Conservation (phyloP, 2,329 filamentous ascomycete genomes). For the Chrysoporthe austroafricana region DNA sequence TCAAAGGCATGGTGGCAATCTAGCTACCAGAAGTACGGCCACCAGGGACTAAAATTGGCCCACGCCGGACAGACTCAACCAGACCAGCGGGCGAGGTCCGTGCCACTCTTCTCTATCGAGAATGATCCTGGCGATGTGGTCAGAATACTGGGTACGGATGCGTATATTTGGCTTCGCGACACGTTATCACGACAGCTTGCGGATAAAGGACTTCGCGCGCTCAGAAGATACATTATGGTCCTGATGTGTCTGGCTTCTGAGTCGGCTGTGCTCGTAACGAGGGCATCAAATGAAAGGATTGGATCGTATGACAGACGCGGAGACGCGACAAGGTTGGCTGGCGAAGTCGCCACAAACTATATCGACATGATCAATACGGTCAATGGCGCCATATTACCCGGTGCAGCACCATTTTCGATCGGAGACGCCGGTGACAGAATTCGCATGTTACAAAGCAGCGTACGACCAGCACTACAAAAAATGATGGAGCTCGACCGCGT, state of each 20-base stretch:
- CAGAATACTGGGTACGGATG: neutral
- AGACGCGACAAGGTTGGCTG: neutral
- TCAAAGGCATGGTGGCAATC: slow-evolving; percentile 4
- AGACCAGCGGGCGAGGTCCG: neutral
- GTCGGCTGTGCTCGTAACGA: neutral
- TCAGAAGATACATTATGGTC: neutral
- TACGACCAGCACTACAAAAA: neutral
- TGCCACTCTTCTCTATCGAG: neutral
- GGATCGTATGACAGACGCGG: neutral
- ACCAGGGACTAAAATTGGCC: neutral
- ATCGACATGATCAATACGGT: neutral
- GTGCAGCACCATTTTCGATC: neutral
- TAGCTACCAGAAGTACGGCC: neutral
- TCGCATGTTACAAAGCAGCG: neutral
- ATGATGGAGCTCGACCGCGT: slow-evolving; percentile 1
- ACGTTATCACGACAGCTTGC: neutral
- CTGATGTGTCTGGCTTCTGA: neutral
- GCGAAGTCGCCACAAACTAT: neutral
- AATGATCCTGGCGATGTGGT: neutral
- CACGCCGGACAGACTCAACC: neutral
- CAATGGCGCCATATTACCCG: neutral
- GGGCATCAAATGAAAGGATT: neutral
- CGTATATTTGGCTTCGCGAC: neutral
- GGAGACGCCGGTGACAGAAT: neutral
- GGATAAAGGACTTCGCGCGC: neutral